Percentiles rank a stretch among this genome's conserved stretches.
Evolutionary conservation across 139 green algal species (phyloP).

Genomic region (Asterochloris erici): DNA sequence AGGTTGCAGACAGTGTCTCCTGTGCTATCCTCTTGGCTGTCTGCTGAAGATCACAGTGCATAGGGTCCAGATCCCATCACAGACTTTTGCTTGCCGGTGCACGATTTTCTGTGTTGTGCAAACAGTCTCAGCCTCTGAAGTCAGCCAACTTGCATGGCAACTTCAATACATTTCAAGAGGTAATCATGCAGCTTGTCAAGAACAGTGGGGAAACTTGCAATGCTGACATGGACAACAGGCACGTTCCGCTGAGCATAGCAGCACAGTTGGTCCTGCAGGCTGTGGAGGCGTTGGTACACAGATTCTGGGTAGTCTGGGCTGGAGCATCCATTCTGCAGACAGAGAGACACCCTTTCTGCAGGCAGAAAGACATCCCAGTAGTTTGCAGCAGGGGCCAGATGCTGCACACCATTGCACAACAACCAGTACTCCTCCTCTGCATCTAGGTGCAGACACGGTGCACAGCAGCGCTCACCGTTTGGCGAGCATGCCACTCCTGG

Average conservation of each 20-base stretch:
- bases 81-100: too few species aligned
- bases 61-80: too few species aligned
- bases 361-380: not conserved
- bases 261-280: slow-evolving; percentile 61
- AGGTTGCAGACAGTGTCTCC: too few species aligned
- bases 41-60: too few species aligned
- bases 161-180: slow-evolving; percentile 64
- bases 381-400: too few species aligned
- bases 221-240: slow-evolving; percentile 51
- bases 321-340: not conserved
- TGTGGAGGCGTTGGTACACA: slow-evolving; percentile 27
- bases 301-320: slow-evolving; percentile 8
- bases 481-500: slow-evolving; percentile 33
- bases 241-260: slow-evolving; percentile 47
- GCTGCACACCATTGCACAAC: not conserved
- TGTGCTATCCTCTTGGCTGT: too few species aligned
- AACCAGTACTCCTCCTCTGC: not conserved
- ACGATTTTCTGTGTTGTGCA: too few species aligned
- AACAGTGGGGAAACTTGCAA: slow-evolving; percentile 43
- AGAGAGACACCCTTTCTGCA: not conserved
- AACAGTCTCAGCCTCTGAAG: too few species aligned
- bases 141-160: slow-evolving; percentile 17
- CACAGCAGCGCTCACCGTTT: slow-evolving; percentile 7
- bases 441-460: not conserved
- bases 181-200: slow-evolving; percentile 74